Evolutionary conservation across 1,284 basidiomycete genomes (phyloP).

Genomic region (Singerocomus inundabilis): DNA sequence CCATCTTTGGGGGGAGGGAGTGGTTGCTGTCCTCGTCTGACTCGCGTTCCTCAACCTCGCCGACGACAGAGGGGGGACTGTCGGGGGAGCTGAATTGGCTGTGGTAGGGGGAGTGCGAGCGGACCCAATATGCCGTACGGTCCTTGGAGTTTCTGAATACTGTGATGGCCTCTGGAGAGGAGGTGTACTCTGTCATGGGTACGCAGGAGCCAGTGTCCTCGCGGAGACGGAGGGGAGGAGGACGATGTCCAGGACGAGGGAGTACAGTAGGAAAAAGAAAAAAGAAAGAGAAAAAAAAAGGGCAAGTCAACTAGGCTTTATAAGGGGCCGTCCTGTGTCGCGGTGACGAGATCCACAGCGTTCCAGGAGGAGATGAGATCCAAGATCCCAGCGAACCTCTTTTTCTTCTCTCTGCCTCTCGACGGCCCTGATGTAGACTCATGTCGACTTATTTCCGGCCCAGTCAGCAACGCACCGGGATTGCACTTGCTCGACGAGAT

Average conservation of each 20-base stretch:
- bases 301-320: no score
- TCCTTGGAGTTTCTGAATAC: slow-evolving; percentile 56
- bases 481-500: slow-evolving; percentile 30
- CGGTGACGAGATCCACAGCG: slow-evolving; percentile 21
- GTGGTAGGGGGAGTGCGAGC: slow-evolving; percentile 39
- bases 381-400: slow-evolving; percentile 18
- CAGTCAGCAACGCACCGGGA: slow-evolving; percentile 15
- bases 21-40: slow-evolving; percentile 64
- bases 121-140: slow-evolving; percentile 62
- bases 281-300: slow-evolving; percentile 6
- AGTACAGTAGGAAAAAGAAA: not conserved
- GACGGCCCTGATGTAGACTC: slow-evolving; percentile 25
- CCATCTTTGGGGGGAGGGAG: slow-evolving; percentile 69
- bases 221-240: not conserved
- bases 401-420: no score
- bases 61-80: slow-evolving; percentile 49
- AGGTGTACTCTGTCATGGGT: slow-evolving; percentile 65
- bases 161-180: slow-evolving; percentile 54
- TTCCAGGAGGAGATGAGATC: slow-evolving; percentile 18
- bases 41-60: slow-evolving; percentile 43
- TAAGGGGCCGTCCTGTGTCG: slow-evolving; percentile 28
- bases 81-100: slow-evolving; percentile 55
- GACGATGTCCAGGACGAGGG: not conserved
- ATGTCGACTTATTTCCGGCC: slow-evolving; percentile 31
- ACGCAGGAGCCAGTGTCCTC: not conserved